These are phyloP conservation scores for Picea glauca DNA, from an alignment of 75 land plant species.

Conservation along the genomic window DNA sequence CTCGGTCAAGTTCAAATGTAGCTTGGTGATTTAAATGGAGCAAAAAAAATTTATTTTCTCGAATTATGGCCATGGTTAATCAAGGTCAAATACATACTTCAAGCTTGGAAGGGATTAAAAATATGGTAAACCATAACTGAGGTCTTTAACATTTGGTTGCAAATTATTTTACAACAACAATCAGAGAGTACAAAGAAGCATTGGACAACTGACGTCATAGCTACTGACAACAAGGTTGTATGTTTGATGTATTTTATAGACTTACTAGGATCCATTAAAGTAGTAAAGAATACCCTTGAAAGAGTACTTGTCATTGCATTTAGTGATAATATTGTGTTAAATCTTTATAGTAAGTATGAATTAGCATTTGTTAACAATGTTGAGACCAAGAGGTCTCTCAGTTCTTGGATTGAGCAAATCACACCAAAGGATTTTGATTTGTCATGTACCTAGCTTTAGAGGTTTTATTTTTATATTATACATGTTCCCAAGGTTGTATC, in stretches of 20 bases:
- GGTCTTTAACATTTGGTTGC: conserved; percentile 67
- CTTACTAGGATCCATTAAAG: conserved; percentile 52
- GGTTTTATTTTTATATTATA: background rate
- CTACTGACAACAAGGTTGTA: conserved; percentile 88
- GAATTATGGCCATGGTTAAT: conserved; percentile 33
- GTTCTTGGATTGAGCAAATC: conserved; percentile 77
- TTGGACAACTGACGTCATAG: conserved; percentile 68
- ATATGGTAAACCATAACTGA: conserved; percentile 61
- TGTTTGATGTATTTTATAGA: conserved; percentile 97
- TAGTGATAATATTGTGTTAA: conserved; percentile 86
- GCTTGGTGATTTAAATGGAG: conserved; percentile 76
- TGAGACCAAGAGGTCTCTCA: conserved; percentile 50
- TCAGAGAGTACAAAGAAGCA: conserved; percentile 82
- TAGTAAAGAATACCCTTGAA: conserved; percentile 70
- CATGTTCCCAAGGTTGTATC: background rate
- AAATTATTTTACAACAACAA: conserved; percentile 75
- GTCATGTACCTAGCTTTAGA: conserved; percentile 58
- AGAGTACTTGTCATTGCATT: conserved; percentile 57
- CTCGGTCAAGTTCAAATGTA: conserved; percentile 83
- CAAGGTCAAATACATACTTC: background rate
- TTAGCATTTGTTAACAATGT: too few relatives aligned
- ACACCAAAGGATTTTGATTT: conserved; percentile 98
- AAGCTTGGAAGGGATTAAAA: conserved; percentile 32
- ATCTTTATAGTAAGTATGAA: conserved; percentile 4
- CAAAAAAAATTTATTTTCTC: conserved; percentile 34